Base-by-base conservation (phyloP, 306 rosid species). In the Dalbergia cultrata region DNA sequence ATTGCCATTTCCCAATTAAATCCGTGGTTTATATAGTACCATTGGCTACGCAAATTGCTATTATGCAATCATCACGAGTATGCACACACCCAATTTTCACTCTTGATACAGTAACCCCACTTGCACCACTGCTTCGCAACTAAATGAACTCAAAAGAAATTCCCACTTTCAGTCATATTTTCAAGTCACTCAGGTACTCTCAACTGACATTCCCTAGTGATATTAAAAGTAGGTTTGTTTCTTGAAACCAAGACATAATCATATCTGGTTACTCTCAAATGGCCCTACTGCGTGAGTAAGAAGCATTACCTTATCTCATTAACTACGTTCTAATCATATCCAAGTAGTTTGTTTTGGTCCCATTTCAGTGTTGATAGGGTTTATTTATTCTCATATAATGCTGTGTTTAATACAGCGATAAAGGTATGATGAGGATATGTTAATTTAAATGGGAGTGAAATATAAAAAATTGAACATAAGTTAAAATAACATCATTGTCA, bases 241-340 rank as follows among this genome's bases (percentile, higher is more conserved):
- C 62, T 50, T 5, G 7, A 63, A 44, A 63, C 18, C 3, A 11
- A 62, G 75, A 80, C 87, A 80, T 56, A 75, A 84, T 84, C 71
- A 80, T 84, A 59, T 13, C 22, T 69, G 26, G 72, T 37, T 78
- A 57, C 52, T 14, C 58, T 64, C 5, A 47, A 41, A 17, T 69
- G 87, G 81, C 45, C 87, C 84, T 52, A 79, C 84, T 17, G 11
- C 13, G 26, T 11, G 56, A 41, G 58, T 21, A 13, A 49, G 72
- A 17, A 73, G 74, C 59, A 58, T 49, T 73, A 14, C 72, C 57
- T 21, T 10, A 60, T 74, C 47, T 19, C 54, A 79, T 44, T 62
- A 69, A 44, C 62, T 79, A 21, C 3, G 21, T 70, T 39, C 33
- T 44, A 70, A 53, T 77, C 56, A 83, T 83, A 59, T 71, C 19